Base-by-base conservation (phyloP, 2,329 filamentous ascomycete species). In the Epichloe coenophiala region DNA sequence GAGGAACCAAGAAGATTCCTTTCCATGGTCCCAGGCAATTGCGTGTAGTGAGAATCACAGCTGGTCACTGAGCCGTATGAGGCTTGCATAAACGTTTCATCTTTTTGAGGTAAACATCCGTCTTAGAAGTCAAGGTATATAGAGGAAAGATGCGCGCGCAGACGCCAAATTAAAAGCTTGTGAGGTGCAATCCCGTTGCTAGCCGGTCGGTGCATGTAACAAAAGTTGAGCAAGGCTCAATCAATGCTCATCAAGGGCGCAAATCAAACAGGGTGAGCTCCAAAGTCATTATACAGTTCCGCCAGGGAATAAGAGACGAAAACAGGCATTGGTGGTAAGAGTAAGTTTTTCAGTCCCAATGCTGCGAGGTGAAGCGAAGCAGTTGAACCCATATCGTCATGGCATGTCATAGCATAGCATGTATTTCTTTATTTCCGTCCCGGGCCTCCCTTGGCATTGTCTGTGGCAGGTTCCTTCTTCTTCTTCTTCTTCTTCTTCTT, bases 401-500 rank as follows among this genome's bases (percentile, higher is more conserved):
- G 31, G 11, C 27, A 40, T 31, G 3, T 17, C 42, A 33, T 4
- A 11, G 42, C 12, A 12, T 13, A 5, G n/a, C 4, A 2, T 21
- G 41, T 42, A 47, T 40, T 42, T 48, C 15, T 21, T 45, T 42
- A 47, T 40, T 42, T 48, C 15, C 21, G 48, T 17, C 35, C 41
- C 17, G 12, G 9, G 4, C 5, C 45, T 8, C 48, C 27, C 35
- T 21, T 41, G 42, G 36, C 15, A 12, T 45, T 41, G 6, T 51
- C 46, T 2, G n/a, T n/a, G 21, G 37, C 58, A 19, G 33, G 19
- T 46, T 59, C 55, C 39, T 61, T 63, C 47, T 68, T 64, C 58
- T 71, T 55, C 37, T 60, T 63, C 47, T 71, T 72, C 60, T n/a
- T n/a, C n/a, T n/a, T n/a, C n/a, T 70, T 71, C 63, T 75, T 77